A percentile compares a stretch with the other conserved stretches of the same genome.
These are phyloP conservation scores for Capsicum chinense DNA, from an alignment of 257 asterid genomes.

Conservation along the genomic window DNA sequence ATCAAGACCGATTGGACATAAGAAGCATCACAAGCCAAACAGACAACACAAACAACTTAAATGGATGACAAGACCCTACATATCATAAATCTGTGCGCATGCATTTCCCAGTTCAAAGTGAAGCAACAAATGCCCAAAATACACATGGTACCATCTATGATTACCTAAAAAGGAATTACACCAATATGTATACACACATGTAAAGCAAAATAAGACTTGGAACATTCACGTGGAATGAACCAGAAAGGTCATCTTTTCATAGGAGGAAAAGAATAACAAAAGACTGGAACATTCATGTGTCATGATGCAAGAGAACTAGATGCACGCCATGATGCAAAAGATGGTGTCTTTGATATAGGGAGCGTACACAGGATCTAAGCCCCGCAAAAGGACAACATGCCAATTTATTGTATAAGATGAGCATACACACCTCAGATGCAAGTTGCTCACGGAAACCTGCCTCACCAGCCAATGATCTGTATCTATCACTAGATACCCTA, in stretches of 20 bases:
- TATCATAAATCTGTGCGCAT: background rate
- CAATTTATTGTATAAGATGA: conserved; percentile 1
- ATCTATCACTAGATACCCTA: conserved; percentile 52
- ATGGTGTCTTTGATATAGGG: background rate
- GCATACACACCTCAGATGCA: conserved; percentile 59
- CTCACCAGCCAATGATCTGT: conserved; percentile 51
- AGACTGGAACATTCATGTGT: background rate
- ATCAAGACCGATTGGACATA: conserved; percentile 1
- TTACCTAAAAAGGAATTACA: background rate
- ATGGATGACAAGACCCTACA: background rate
- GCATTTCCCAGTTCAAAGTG: conserved; percentile 11
- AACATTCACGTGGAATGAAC: conserved; percentile 12
- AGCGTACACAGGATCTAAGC: background rate
- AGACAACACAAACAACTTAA: conserved; percentile 7
- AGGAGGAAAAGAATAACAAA: background rate
- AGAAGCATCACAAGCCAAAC: background rate
- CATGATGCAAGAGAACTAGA: background rate
- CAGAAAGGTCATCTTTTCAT: conserved; percentile 1
- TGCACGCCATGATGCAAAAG: background rate
- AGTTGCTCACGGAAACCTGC: conserved; percentile 51
- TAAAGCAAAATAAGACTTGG: background rate
- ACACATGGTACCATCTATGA: background rate
- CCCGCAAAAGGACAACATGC: conserved; percentile 5
- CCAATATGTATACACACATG: conserved; percentile 14
- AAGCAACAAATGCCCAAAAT: background rate